Evolutionary conservation across 73 alveolate genomes (phyloP).

Genomic region (Paramecium pentaurelia): DNA sequence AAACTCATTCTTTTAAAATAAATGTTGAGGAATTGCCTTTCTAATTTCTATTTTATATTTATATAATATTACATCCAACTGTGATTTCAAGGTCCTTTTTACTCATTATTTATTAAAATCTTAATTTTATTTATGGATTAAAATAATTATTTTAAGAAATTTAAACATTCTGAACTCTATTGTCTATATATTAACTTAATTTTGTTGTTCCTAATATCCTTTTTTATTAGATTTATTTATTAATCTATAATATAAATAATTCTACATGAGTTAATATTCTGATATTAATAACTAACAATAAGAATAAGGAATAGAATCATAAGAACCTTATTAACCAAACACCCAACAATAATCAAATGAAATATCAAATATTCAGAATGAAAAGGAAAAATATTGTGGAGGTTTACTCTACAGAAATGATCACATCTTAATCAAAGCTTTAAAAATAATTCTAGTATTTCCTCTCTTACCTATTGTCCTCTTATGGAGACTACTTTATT

Average conservation of each 20-base stretch:
- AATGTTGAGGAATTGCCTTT: conserved; percentile 51
- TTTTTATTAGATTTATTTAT: not conserved
- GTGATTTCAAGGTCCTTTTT: conserved; percentile 31
- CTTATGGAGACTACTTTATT: not conserved
- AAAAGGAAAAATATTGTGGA: not conserved
- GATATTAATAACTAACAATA: not conserved
- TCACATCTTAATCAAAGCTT: not conserved
- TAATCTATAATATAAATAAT: not conserved
- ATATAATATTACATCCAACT: not conserved
- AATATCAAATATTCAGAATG: not conserved
- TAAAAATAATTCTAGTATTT: not conserved
- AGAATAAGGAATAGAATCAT: not conserved
- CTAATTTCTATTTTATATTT: conserved; percentile 11
- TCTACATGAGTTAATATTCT: not conserved
- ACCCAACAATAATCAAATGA: not conserved
- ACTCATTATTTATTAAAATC: not conserved
- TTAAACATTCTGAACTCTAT: not conserved
- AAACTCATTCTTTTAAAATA: conserved; percentile 38
- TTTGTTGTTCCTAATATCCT: not conserved
- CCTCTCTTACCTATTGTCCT: not conserved
- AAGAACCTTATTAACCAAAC: not conserved
- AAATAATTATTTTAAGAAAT: not conserved
- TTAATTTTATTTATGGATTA: conserved; percentile 15
- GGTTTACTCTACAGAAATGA: not conserved
- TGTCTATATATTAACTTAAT: not conserved